These are phyloP conservation scores for Stellera chamaejasme DNA, from an alignment of 345 rosid genomes.

Conservation along the genomic window DNA sequence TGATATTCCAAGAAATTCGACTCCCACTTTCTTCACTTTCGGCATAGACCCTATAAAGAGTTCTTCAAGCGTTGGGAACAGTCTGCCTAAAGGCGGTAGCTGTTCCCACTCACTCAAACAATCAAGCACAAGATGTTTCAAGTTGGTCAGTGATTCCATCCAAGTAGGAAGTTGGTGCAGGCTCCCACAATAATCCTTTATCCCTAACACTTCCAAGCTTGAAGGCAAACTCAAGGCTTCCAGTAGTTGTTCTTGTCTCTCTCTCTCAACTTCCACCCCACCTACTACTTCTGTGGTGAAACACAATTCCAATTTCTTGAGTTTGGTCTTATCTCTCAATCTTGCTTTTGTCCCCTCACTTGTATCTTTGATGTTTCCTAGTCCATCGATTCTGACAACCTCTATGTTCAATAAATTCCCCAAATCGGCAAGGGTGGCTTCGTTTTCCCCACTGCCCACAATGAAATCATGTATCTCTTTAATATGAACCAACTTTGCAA, in stretches of 20 bases:
- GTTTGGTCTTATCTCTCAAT: not conserved
- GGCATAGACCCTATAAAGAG: constrained; percentile 2
- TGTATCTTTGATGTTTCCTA: not conserved
- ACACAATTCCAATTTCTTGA: not conserved
- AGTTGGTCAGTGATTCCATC: constrained; percentile 6
- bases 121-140: not conserved
- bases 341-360: constrained; percentile 7
- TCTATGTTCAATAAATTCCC: not conserved
- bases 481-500: constrained; percentile 5
- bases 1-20: constrained; percentile 10
- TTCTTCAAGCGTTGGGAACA: constrained; percentile 10
- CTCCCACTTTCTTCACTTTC: not conserved
- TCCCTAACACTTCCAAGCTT: not conserved
- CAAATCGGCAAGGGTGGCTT: not conserved
- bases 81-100: constrained; percentile 10
- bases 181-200: not conserved
- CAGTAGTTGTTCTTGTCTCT: not conserved
- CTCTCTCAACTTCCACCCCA: too few relatives aligned
- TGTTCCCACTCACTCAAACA: not conserved
- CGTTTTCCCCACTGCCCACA: not conserved
- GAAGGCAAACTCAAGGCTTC: constrained; percentile 11
- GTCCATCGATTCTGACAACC: not conserved
- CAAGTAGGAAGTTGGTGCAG: not conserved
- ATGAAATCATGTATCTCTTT: constrained; percentile 1
- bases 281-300: not conserved